These are phyloP conservation scores for Helminthosporium solani DNA, from an alignment of 2,329 filamentous ascomycete species.

Conservation along the genomic window DNA sequence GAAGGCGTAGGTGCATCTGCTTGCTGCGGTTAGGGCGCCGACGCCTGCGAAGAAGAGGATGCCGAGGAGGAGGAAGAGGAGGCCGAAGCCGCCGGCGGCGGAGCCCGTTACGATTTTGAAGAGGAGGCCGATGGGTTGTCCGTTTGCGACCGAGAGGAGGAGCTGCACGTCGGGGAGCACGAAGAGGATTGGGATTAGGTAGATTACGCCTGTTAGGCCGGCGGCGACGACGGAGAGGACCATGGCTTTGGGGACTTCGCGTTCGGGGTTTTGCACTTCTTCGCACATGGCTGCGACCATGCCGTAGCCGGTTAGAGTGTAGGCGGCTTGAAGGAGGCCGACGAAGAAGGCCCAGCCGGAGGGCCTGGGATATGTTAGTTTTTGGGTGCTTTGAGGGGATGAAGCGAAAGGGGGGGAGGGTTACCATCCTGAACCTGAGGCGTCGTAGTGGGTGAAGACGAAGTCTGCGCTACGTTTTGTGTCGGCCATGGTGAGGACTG, in stretches of 20 bases:
- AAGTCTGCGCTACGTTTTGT: conserved; percentile 60
- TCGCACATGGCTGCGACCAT: conserved; percentile 74
- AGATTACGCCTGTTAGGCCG: conserved; percentile 65
- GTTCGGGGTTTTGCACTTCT: conserved; percentile 67
- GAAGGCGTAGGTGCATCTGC: conserved; percentile 74
- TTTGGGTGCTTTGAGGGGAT: not conserved
- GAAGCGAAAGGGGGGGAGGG: conserved; percentile 11
- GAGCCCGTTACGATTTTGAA: conserved; percentile 77
- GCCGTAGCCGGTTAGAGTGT: conserved; percentile 65
- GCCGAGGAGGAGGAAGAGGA: conserved; percentile 73
- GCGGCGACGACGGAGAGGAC: conserved; percentile 68
- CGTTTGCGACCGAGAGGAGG: conserved; percentile 66
- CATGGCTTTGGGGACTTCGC: conserved; percentile 70
- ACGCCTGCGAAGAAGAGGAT: conserved; percentile 77
- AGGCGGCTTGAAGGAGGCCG: conserved; percentile 65
- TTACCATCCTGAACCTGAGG: conserved; percentile 63
- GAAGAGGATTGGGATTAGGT: conserved; percentile 73
- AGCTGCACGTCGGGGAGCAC: conserved; percentile 67
- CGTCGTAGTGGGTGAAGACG: conserved; percentile 69
- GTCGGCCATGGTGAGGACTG: conserved; percentile 62
- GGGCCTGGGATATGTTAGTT: conserved; percentile 46
- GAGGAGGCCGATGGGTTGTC: conserved; percentile 72
- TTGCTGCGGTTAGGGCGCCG: conserved; percentile 72
- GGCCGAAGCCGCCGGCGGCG: conserved; percentile 69
- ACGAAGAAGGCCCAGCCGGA: conserved; percentile 72